Evolutionary conservation across 1,284 basidiomycete genomes (phyloP), one percentile per base, ranked within the genome.

Genomic region (Kalmanozyma brasiliensis): DNA sequence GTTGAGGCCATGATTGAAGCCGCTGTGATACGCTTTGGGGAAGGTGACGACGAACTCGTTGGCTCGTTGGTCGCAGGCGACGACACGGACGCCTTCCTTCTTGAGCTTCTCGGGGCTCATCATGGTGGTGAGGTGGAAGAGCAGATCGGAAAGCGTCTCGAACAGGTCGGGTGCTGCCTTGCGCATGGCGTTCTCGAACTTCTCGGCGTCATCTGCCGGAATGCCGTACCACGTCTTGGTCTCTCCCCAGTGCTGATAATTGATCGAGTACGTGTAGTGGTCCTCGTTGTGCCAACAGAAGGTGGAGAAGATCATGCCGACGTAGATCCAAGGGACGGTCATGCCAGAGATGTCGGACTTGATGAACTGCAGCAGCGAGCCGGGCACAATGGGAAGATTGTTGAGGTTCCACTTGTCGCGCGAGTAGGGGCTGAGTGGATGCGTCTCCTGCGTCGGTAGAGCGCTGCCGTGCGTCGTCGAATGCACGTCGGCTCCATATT

Each of bases 271-370:
- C 11, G 94, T 98, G 83, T 95, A 96, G 84, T 98, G 96, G 84
- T 98, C 96, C 89, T 99, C 96, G 82, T 98, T 98, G 84, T 99
- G 96, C 96, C 96, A 99, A 83, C 95, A 98, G 84, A 99, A 99
- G 1, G 96, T 95, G 10, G 94, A 97, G 83, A 98, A 98, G 41
- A 94, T 87, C 95, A 99, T 98, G 46, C 96, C 96, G 58, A 98
- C 93, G 83, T 99, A 98, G 52, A 94, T 96, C 96, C 96, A 99
- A 8, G 96, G 96, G 4, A 98, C 93, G 0, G 96, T 99, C 96
- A 98, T 98, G 17, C 96, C 96, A 52, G 94, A 98, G 58, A 99
- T 97, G 83, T 98, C 95, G 6, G 93, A 94, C 84, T 97, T 96
- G 85, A 99, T 97, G 84, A 91, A 98, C 19, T 86, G 84, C 43